Percentiles rank a stretch among this genome's conserved stretches.
phyloP scores from a whole-genome alignment of 805 yeast genomes.

The Zygoascus ofunaensis region DNA sequence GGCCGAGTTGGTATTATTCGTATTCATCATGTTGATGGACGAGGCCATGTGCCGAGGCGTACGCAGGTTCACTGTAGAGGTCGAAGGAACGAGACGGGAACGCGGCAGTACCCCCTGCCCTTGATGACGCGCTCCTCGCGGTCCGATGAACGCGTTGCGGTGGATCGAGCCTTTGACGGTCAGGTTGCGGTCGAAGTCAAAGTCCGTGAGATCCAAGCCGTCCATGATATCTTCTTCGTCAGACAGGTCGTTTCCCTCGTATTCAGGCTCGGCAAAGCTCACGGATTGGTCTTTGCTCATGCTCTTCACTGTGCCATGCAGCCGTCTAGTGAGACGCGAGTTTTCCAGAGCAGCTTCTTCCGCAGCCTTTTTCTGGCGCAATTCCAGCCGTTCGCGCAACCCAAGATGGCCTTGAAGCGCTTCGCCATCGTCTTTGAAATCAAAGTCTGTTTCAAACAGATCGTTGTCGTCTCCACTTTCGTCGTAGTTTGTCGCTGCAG shows the following conservation, averaged over 20 bases:
- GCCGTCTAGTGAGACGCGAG: neutral
- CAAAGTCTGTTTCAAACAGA: constrained; percentile 6
- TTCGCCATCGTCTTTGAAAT: too few relatives aligned
- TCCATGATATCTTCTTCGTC: constrained; percentile 10
- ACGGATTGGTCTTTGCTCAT: neutral
- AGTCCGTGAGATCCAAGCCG: constrained; percentile 12
- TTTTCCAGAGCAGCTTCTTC: constrained; percentile 1
- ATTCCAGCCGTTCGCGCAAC: neutral
- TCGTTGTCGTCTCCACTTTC: constrained; percentile 13
- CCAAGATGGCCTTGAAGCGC: neutral
- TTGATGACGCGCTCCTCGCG: too few relatives aligned
- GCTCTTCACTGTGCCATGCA: neutral
- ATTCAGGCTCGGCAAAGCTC: neutral
- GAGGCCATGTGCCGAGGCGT: neutral
- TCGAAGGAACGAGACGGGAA: neutral
- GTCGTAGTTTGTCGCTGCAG: constrained; percentile 3
- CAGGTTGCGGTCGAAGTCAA: neutral
- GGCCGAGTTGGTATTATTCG: too few relatives aligned
- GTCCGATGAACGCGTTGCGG: neutral
- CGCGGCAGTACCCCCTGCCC: too few relatives aligned
- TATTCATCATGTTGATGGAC: too few relatives aligned
- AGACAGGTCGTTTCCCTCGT: neutral
- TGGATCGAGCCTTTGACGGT: neutral
- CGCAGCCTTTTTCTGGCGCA: neutral
- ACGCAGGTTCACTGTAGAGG: neutral